These are phyloP conservation scores for Senecio squalidus DNA, from an alignment of 140 eudicot genomes.

Conservation along the genomic window DNA sequence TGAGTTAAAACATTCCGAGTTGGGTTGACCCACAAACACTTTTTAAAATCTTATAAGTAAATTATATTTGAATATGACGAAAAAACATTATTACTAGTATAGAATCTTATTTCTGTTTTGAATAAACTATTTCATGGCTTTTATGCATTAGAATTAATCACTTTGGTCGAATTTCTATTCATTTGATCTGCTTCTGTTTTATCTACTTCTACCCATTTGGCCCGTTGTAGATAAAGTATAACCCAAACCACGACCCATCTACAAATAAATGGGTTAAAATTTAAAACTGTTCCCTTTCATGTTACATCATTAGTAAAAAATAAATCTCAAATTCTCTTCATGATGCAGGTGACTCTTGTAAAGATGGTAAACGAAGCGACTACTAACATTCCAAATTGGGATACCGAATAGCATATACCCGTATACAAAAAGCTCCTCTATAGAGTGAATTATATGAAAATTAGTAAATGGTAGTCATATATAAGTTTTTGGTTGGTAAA, in stretches of 20 bases:
- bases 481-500: too few relatives aligned
- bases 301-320: neutral
- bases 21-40: too few relatives aligned
- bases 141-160: too few relatives aligned
- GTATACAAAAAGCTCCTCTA: neutral
- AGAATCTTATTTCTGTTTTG: too few relatives aligned
- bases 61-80: too few relatives aligned
- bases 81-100: too few relatives aligned
- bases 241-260: neutral
- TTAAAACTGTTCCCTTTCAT: too few relatives aligned
- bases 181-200: neutral
- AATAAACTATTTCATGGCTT: too few relatives aligned
- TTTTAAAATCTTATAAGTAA: too few relatives aligned
- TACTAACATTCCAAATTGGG: constrained; percentile 53
- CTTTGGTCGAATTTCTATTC: too few relatives aligned
- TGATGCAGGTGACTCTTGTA: constrained; percentile 43
- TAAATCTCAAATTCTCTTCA: constrained; percentile 3
- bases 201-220: neutral
- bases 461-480: too few relatives aligned
- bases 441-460: constrained; percentile 19
- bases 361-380: constrained; percentile 59
- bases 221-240: neutral
- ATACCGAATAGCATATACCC: constrained; percentile 3
- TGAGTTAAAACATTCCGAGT: too few relatives aligned
- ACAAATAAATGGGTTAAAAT: neutral